A percentile compares a stretch with the other conserved stretches of the same genome.
Conservation (phyloP, 2,329 filamentous ascomycete genomes). For the Pseudogymnoascus sp. region DNA sequence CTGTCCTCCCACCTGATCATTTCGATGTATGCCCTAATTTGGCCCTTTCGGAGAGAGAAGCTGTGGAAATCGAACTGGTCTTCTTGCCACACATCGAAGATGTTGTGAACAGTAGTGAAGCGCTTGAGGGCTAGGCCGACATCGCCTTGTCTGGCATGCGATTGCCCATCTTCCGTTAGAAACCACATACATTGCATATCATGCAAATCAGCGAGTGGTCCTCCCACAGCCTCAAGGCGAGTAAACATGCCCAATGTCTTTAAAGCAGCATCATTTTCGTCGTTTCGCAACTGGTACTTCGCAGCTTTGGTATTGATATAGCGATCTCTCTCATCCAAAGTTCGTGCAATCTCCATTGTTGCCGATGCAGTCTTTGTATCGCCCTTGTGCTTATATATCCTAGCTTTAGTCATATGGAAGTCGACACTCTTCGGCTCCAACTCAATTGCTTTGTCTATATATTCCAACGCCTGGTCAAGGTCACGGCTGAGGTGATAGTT, state of each 20-base stretch:
- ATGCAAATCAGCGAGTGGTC: slow-evolving; percentile 80
- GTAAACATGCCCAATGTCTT: slow-evolving; percentile 93
- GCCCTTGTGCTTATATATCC: slow-evolving; percentile 87
- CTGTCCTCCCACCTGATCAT: slow-evolving; percentile 96
- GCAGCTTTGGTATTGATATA: slow-evolving; percentile 98
- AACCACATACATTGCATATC: slow-evolving; percentile 99
- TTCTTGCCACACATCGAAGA: slow-evolving; percentile 96
- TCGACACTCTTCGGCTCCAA: slow-evolving; percentile 76
- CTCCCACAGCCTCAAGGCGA: slow-evolving; percentile 77
- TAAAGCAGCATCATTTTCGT: slow-evolving; percentile 78
- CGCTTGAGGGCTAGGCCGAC: slow-evolving; percentile 83
- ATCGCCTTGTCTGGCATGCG: slow-evolving; percentile 75
- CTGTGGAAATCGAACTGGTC: slow-evolving; percentile 99
- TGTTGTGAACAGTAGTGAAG: slow-evolving; percentile 78
- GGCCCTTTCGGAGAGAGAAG: slow-evolving; percentile 94
- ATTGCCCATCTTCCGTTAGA: slow-evolving; percentile 88
- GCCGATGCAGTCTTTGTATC: slow-evolving; percentile 72
- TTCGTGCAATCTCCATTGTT: slow-evolving; percentile 79
- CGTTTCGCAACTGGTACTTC: slow-evolving; percentile 91
- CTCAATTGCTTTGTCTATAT: slow-evolving; percentile 75
- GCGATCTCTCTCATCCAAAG: slow-evolving; percentile 80
- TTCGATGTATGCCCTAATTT: slow-evolving; percentile 88
- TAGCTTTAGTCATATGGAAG: slow-evolving; percentile 89
- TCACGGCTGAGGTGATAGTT: slow-evolving; percentile 86
- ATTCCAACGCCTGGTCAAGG: slow-evolving; percentile 70